Percentiles rank a stretch among this genome's conserved stretches.
Evolutionary conservation across 768 basidiomycete genomes (phyloP).

Genomic region (Boletus pseudopeckii): DNA sequence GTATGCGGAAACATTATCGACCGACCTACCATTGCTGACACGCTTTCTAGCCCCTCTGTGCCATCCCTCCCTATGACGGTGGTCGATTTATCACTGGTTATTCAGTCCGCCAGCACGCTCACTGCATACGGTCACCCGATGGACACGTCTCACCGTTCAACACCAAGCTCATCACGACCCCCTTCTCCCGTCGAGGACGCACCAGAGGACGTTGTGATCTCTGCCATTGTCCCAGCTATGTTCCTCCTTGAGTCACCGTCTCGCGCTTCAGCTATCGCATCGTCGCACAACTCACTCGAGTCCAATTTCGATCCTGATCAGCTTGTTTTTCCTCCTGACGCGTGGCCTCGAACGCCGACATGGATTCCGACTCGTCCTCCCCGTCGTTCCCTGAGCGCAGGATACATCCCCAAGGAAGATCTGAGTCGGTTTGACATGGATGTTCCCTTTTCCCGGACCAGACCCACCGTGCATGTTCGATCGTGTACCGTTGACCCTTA

Average conservation of each 20-base stretch:
- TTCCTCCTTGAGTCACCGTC: conserved; percentile 26
- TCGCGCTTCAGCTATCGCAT: conserved; percentile 18
- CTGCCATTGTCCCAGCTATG: conserved; percentile 6
- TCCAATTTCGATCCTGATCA: conserved; percentile 25
- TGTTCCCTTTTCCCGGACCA: not conserved
- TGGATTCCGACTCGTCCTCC: conserved; percentile 9
- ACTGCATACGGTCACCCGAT: conserved; percentile 1
- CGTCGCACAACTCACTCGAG: conserved; percentile 32
- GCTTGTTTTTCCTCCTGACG: conserved; percentile 3
- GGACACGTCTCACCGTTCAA: conserved; percentile 6
- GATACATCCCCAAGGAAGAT: not conserved
- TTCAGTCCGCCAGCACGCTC: conserved; percentile 11
- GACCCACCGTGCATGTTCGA: not conserved
- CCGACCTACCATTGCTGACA: conserved; percentile 5
- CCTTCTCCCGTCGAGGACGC: conserved; percentile 5
- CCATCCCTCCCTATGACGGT: conserved; percentile 18
- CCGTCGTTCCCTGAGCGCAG: conserved; percentile 8
- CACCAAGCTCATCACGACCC: not conserved
- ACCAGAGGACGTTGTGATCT: conserved; percentile 12
- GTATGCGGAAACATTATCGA: conserved; percentile 2
- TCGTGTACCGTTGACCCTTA: not conserved
- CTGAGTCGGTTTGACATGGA: not conserved
- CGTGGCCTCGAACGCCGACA: conserved; percentile 25
- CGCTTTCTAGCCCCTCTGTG: conserved; percentile 10
- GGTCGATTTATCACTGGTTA: conserved; percentile 21